Percentiles rank a stretch among this genome's conserved stretches.
Evolutionary conservation across 345 rosid genomes (phyloP).

Genomic region (Turnera subulata): DNA sequence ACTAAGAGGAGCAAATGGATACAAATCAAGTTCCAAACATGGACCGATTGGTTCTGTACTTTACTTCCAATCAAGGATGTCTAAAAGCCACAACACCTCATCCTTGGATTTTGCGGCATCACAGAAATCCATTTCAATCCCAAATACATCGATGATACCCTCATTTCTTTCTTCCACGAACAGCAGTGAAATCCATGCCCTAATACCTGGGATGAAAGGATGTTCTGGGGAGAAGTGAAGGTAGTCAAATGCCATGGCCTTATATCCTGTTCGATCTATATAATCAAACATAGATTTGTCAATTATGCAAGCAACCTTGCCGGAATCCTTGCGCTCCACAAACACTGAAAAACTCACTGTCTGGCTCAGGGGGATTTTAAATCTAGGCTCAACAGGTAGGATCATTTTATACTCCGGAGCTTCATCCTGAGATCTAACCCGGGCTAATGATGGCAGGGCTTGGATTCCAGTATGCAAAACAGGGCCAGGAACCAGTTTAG

Average conservation of each 20-base stretch:
- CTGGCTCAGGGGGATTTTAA: conserved; percentile 49
- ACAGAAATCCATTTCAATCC: conserved; percentile 82
- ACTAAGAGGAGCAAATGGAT: no score
- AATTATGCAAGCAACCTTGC: conserved; percentile 64
- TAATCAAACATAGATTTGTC: conserved; percentile 65
- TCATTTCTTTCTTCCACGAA: conserved; percentile 66
- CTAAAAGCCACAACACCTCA: conserved; percentile 87
- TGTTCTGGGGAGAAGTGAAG: conserved; percentile 73
- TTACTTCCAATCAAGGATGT: conserved; percentile 97
- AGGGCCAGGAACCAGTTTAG: conserved; percentile 70
- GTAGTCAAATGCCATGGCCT: conserved; percentile 81
- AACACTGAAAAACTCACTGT: conserved; percentile 67
- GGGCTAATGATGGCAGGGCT: conserved; percentile 40
- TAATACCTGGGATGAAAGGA: conserved; percentile 66
- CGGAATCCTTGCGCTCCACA: conserved; percentile 63
- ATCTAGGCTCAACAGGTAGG: conserved; percentile 68
- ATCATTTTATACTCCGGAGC: conserved; percentile 71
- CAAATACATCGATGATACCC: conserved; percentile 59
- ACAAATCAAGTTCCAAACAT: no score
- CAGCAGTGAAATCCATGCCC: conserved; percentile 86
- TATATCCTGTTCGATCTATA: conserved; percentile 54
- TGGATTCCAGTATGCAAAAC: conserved; percentile 55
- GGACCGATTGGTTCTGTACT: no score
- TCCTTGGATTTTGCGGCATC: conserved; percentile 78
- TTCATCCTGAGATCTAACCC: conserved; percentile 44